These are phyloP conservation scores for Trametes polyzona DNA, from an alignment of 1,284 basidiomycete species.

Conservation along the genomic window DNA sequence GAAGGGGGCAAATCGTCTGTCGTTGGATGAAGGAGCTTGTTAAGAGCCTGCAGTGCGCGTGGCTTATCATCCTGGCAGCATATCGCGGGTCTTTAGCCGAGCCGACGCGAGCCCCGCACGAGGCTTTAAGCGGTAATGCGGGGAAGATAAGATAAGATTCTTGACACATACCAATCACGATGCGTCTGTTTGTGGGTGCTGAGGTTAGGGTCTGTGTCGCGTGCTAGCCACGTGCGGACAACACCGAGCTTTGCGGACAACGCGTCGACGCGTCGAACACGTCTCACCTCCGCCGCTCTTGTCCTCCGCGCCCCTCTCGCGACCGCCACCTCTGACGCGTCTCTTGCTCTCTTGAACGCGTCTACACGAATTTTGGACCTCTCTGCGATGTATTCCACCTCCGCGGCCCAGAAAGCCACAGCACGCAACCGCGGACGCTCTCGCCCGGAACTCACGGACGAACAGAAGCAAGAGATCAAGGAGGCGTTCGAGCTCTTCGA, in stretches of 20 bases:
- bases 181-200: not conserved
- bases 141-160: slow-evolving; percentile 17
- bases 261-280: slow-evolving; percentile 27
- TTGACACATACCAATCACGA: not conserved
- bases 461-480: slow-evolving; percentile 97
- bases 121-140: slow-evolving; percentile 4
- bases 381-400: slow-evolving; percentile 64
- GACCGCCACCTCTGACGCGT: not conserved
- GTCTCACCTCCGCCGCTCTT: slow-evolving; percentile 4
- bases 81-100: not conserved
- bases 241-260: slow-evolving; percentile 8
- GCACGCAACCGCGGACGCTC: slow-evolving; percentile 62
- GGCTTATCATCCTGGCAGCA: slow-evolving; percentile 4
- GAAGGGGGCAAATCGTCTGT: not conserved
- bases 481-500: slow-evolving; percentile 99
- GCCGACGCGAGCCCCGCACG: not conserved
- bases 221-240: slow-evolving; percentile 17
- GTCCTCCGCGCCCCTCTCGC: not conserved
- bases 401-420: slow-evolving; percentile 75
- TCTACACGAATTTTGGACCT: not conserved
- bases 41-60: not conserved
- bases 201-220: not conserved
- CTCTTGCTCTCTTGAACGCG: slow-evolving; percentile 1
- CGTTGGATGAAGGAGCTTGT: not conserved
- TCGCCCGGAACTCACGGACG: slow-evolving; percentile 86